Percentiles rank a stretch among this genome's conserved stretches.
These are phyloP conservation scores for Prototheca cutis DNA, from an alignment of 163 green algal species.

Conservation along the genomic window DNA sequence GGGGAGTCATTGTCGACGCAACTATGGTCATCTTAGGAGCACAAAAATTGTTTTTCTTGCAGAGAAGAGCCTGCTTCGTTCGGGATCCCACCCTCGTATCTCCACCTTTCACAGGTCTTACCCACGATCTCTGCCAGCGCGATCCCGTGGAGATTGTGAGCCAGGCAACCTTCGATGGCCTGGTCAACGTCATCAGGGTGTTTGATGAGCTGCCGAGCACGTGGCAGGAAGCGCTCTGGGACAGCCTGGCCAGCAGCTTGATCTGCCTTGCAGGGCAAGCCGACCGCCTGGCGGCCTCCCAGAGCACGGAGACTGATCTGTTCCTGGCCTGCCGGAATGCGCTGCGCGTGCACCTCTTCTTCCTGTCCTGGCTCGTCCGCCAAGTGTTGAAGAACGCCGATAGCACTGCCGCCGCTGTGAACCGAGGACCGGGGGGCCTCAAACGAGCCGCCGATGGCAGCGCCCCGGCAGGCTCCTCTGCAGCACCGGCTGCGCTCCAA, in stretches of 20 bases:
- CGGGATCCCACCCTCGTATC: too few relatives aligned
- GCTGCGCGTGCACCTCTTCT: constrained; percentile 60
- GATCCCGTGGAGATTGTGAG: constrained; percentile 45
- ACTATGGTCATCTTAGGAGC: too few relatives aligned
- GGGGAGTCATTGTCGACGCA: too few relatives aligned
- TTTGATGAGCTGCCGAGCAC: constrained; percentile 16
- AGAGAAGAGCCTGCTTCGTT: too few relatives aligned
- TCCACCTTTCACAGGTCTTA: constrained; percentile 32
- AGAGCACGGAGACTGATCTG: constrained; percentile 8
- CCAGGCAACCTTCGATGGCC: constrained; percentile 39
- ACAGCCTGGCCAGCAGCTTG: constrained; percentile 56
- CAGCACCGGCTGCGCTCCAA: constrained; percentile 33
- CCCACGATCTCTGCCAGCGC: constrained; percentile 46
- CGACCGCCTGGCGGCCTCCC: constrained; percentile 23
- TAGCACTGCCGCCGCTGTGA: background rate
- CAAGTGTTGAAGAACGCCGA: constrained; percentile 19
- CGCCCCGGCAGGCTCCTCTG: too few relatives aligned
- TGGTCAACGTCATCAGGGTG: constrained; percentile 34
- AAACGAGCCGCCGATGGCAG: too few relatives aligned
- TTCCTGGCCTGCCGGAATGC: constrained; percentile 33
- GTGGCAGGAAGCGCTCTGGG: constrained; percentile 39
- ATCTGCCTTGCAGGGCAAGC: constrained; percentile 33
- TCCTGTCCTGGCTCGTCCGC: constrained; percentile 45
- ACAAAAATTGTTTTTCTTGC: too few relatives aligned
- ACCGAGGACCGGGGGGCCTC: too few relatives aligned